Evolutionary conservation across 352 stramenopile species (phyloP), one percentile per base, ranked within the genome.

Genomic region (Poterioochromonas sp.): DNA sequence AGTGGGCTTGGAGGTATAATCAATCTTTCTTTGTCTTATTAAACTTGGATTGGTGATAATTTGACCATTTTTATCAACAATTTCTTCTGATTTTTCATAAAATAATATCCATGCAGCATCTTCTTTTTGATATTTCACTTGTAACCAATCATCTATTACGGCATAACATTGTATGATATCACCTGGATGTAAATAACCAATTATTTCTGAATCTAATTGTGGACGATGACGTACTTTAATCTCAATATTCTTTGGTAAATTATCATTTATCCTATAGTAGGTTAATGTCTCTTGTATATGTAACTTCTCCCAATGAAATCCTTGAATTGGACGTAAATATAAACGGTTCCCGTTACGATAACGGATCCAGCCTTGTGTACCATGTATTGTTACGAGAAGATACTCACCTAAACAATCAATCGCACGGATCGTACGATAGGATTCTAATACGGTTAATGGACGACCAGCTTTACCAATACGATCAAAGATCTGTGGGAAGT

Each of bases 161-260:
- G 20, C 39, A 40, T 35, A 8, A 34, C 39, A 53, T 11, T 32
- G 2, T 34, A 74, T n/a, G 11, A 74, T 37, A 18, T 58, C 20
- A 29, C 29, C 40, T 37, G 2, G 11, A 2, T 35, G 8, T 12
- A 74, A 1, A 54, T 51, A 58, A 39, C 65, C 65, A 54, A 40
- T 22, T 3, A 71, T 29, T 22, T 71, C 39, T 26, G 34, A 12
- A 47, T 41, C 32, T 8, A 71, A 8, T 1, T 5, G 3, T 29
- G 62, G 62, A n/a, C 37, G 40, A 40, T 74, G 32, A 18, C 40
- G 65, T 39, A 74, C 65, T 54, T 74, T 74, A 20, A 74, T 8
- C n/a, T 51, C 65, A 39, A 74, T 39, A 49, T 71, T 12, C 3
- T 5, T 15, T n/a, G 37, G 40, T 8, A 74, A 8, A 39, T 58